A percentile compares a stretch with the other conserved stretches of the same genome.
Evolutionary conservation across 2,329 filamentous ascomycete genomes (phyloP).

Genomic region (Bipolaris bicolor): DNA sequence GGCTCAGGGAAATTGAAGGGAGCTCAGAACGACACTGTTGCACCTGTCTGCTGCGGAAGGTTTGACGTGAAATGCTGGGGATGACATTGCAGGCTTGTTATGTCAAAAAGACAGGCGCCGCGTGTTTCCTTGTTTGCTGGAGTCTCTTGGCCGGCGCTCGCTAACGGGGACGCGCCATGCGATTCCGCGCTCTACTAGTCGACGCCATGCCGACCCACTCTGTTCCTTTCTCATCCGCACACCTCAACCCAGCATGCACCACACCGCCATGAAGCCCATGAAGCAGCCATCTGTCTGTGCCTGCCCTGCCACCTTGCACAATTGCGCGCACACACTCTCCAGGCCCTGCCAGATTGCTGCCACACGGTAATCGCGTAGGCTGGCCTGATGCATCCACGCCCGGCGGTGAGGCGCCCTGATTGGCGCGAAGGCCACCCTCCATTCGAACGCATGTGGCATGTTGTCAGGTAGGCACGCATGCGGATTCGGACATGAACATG

Average conservation of each 20-base stretch:
- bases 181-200: slow-evolving; percentile 18
- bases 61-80: background rate
- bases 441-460: slow-evolving; percentile 21
- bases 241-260: slow-evolving; percentile 22
- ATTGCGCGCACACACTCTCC: slow-evolving; percentile 15
- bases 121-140: slow-evolving; percentile 6
- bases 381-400: slow-evolving; percentile 22
- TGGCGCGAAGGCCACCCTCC: slow-evolving; percentile 26
- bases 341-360: slow-evolving; percentile 11
- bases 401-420: slow-evolving; percentile 24
- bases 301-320: slow-evolving; percentile 16
- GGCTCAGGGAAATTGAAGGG: slow-evolving; percentile 2
- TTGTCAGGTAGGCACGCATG: slow-evolving; percentile 28
- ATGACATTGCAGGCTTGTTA: background rate
- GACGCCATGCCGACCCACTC: slow-evolving; percentile 16
- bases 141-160: slow-evolving; percentile 2
- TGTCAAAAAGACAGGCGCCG: background rate
- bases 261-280: slow-evolving; percentile 25
- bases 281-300: slow-evolving; percentile 18
- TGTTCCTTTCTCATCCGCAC: slow-evolving; percentile 20
- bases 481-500: slow-evolving; percentile 18
- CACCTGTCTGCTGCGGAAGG: background rate
- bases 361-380: slow-evolving; percentile 36
- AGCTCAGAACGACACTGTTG: background rate
- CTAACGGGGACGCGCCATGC: slow-evolving; percentile 20